Evolutionary conservation across 148 eudicot genomes (phyloP), one percentile per base, ranked within the genome.

Genomic region (Vaccinium darrowii): DNA sequence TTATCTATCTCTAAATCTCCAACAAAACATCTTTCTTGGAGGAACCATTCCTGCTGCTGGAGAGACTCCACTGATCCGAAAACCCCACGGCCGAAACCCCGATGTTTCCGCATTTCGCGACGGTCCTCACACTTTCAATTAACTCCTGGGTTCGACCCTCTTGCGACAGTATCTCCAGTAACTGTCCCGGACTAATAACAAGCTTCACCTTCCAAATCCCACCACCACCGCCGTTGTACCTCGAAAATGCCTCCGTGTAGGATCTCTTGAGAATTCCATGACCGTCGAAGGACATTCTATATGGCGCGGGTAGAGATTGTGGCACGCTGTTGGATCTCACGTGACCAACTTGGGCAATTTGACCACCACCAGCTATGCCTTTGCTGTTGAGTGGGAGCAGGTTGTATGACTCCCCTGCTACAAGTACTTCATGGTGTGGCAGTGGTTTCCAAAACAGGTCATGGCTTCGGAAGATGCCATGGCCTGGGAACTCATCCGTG

Each of bases 181-280:
- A 79, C 81, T 94, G 96, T 74, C 89, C 86, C 6, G 95, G 95
- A 33, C 90, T 91, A 52, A 96, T 94, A 1, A 92, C 95, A 54
- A 96, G 82, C 91, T 94, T 96, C 86, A 96, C 98, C 87, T 96
- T 96, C 98, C 98, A 96, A 78, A 95, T 85, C 51, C 95, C 92
- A 30, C 85, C 80, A 18, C 74, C 56, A 5, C 39, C 39, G 39
- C 79, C 80, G 27, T 57, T 69, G 39, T n/a, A 75, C 78, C 84
- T 86, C 2, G 87, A 86, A 73, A 82, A 79, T 30, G 69, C 87
- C 8, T 89, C 91, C 0, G 90, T 85, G 16, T 88, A 57, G 10
- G 93, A 85, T 84, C 90, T 92, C 87, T 88, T 92, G 36, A 90
- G 85, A 80, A 85, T 15, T 15, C 83, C 79, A 3, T 67, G 86